Base-by-base conservation (phyloP, 2,329 filamentous ascomycete species). In the Aspergillus proliferans region DNA sequence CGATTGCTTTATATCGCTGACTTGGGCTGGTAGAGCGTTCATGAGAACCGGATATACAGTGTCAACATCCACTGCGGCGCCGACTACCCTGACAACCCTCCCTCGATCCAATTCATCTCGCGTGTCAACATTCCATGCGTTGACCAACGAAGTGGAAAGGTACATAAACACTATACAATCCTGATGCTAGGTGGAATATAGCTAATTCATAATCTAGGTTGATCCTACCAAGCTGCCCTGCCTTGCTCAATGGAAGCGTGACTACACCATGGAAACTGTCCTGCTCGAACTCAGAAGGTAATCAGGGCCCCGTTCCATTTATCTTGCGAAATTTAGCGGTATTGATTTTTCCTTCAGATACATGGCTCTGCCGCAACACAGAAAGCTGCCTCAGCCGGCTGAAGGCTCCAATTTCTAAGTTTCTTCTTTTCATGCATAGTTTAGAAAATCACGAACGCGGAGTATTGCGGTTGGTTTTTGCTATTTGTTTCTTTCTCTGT, bases 31-130 rank as follows among this genome's bases (percentile, higher is more conserved):
- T 64, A 93, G 88, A 95, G 90, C 72, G 90, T 86, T 54, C 92
- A 97, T 70, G 93, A 98, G 78, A 98, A 98, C 75, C 87, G 93
- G 64, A 98, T 98, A 75, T 98, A 98, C 79, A 94, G 89, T 60
- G 81, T 98, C 63, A 94, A 92, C 73, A 95, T 98, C 76, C 86
- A 95, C 76, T 98, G 93, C 76, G 91, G 90, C 54, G 79, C 84
- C 44, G 77, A 87, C 50, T 98, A 98, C 70, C 93, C 93, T 46
- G 90, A 95, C 68, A 77, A 82, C 54, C 93, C 93, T 42, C 93
- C 93, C 0, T 84, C 86, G 46, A 88, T 98, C 63, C 85, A 92
- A 64, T 98, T 98, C 72, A 84, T 93, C 62, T 95, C 87, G 63
- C 87, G 89, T 71, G 86, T 98, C 74, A 96, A 97, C 74, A 81